These are phyloP conservation scores for Xylariaceae sp. DNA, from an alignment of 2,329 filamentous ascomycete species.

Conservation along the genomic window DNA sequence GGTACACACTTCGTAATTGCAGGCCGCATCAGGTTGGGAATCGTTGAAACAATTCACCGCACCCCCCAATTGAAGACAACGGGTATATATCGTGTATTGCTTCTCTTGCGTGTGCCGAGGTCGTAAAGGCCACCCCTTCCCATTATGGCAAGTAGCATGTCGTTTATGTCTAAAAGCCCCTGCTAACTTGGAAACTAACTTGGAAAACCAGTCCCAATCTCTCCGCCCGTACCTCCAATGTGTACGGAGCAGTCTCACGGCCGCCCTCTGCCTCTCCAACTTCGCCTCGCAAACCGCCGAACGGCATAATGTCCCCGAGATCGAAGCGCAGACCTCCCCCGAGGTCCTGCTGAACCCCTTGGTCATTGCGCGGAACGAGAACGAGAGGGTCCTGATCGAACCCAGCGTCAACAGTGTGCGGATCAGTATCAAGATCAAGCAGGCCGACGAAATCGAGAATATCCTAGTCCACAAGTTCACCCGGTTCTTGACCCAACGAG, in stretches of 20 bases:
- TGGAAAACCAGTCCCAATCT: constrained; percentile 78
- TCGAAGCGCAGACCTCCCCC: constrained; percentile 89
- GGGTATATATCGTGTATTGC: constrained; percentile 2
- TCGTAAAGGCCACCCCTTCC: constrained; percentile 11
- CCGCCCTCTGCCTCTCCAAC: constrained; percentile 91
- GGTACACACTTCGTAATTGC: not conserved
- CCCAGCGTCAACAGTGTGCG: constrained; percentile 96
- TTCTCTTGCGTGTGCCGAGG: not conserved
- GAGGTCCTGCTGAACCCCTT: constrained; percentile 92
- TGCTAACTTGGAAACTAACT: constrained; percentile 36
- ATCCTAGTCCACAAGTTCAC: constrained; percentile 99
- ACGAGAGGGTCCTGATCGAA: constrained; percentile 94
- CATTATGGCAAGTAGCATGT: constrained; percentile 28
- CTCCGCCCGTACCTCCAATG: constrained; percentile 95
- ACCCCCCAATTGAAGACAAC: constrained; percentile 14
- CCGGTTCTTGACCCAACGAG: constrained; percentile 91
- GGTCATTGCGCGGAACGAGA: constrained; percentile 91
- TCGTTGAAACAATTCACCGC: constrained; percentile 21
- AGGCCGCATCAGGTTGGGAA: constrained; percentile 21
- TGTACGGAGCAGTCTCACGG: constrained; percentile 91
- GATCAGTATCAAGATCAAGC: constrained; percentile 98
- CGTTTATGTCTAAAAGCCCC: not conserved
- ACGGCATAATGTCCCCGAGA: constrained; percentile 96
- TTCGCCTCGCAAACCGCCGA: constrained; percentile 97
- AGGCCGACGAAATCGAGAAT: constrained; percentile 98